Conservation (phyloP, 495 filamentous ascomycete species). For the Pyrenopolyporus hunteri region DNA sequence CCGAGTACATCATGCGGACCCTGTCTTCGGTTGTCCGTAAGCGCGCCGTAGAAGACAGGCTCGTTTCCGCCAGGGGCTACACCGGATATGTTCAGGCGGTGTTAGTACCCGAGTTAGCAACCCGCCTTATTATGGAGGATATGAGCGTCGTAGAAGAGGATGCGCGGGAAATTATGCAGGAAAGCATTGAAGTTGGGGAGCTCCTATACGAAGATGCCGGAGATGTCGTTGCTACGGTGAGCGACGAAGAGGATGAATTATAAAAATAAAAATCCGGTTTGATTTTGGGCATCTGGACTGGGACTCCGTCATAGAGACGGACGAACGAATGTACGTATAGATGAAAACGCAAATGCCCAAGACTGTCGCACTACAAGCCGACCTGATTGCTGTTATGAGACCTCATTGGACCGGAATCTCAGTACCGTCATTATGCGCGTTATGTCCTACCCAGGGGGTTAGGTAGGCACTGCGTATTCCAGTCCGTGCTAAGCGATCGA, state of each 20-base stretch:
- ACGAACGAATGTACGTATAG: not conserved
- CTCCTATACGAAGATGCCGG: constrained; percentile 71
- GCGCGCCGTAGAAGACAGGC: constrained; percentile 66
- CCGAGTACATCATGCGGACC: constrained; percentile 66
- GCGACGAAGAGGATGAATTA: constrained; percentile 46
- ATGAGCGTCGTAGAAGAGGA: constrained; percentile 69
- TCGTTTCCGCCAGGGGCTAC: constrained; percentile 73
- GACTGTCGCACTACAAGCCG: constrained; percentile 1
- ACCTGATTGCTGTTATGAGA: constrained; percentile 3
- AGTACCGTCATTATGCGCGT: constrained; percentile 1
- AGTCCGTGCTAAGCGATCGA: too few relatives aligned
- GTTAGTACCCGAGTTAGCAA: constrained; percentile 82
- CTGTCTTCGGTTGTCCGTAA: constrained; percentile 68
- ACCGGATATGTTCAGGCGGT: constrained; percentile 82
- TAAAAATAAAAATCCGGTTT: not conserved
- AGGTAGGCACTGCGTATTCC: not conserved
- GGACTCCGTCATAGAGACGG: not conserved
- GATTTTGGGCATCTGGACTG: not conserved
- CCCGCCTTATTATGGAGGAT: constrained; percentile 82
- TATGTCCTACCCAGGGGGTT: not conserved
- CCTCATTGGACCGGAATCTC: constrained; percentile 3
- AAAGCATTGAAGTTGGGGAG: constrained; percentile 80
- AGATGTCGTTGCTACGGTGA: constrained; percentile 61
- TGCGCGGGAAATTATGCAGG: constrained; percentile 71
- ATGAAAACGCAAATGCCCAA: not conserved